These are phyloP conservation scores for Hanseniaspora lachancei DNA, from an alignment of 805 yeast genomes.

Conservation along the genomic window DNA sequence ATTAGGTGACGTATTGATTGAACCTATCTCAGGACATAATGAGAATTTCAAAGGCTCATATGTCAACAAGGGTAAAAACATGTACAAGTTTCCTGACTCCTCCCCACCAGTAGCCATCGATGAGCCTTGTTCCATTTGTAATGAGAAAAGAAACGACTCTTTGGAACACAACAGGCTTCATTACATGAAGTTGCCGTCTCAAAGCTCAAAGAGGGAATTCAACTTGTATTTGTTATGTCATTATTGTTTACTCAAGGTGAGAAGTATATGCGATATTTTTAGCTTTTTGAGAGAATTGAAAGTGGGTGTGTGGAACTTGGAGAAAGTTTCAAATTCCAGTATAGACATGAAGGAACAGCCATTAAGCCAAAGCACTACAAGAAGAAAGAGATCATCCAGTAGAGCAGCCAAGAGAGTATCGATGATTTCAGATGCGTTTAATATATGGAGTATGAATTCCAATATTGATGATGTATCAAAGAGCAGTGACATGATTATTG, in stretches of 20 bases:
- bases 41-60: slow-evolving; percentile 38
- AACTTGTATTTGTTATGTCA: slow-evolving; percentile 60
- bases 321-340: slow-evolving; percentile 23
- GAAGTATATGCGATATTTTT: slow-evolving; percentile 73
- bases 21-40: slow-evolving; percentile 75
- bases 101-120: slow-evolving; percentile 63
- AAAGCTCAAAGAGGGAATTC: slow-evolving; percentile 17
- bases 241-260: slow-evolving; percentile 62
- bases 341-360: neutral
- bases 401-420: slow-evolving; percentile 10
- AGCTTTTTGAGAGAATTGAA: slow-evolving; percentile 58
- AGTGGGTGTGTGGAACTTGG: slow-evolving; percentile 47
- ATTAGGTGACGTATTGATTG: slow-evolving; percentile 70
- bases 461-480: slow-evolving; percentile 2
- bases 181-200: slow-evolving; percentile 39
- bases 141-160: slow-evolving; percentile 57
- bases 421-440: slow-evolving; percentile 15
- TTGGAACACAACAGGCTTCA: slow-evolving; percentile 70
- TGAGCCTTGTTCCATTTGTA: slow-evolving; percentile 72
- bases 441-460: slow-evolving; percentile 7
- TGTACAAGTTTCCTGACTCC: slow-evolving; percentile 33
- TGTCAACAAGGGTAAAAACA: slow-evolving; percentile 18
- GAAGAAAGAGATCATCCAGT: slow-evolving; percentile 10
- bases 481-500: slow-evolving; percentile 12
- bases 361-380: neutral